Conservation (phyloP, 441 rosid genomes). For the Mallotus japonicus region DNA sequence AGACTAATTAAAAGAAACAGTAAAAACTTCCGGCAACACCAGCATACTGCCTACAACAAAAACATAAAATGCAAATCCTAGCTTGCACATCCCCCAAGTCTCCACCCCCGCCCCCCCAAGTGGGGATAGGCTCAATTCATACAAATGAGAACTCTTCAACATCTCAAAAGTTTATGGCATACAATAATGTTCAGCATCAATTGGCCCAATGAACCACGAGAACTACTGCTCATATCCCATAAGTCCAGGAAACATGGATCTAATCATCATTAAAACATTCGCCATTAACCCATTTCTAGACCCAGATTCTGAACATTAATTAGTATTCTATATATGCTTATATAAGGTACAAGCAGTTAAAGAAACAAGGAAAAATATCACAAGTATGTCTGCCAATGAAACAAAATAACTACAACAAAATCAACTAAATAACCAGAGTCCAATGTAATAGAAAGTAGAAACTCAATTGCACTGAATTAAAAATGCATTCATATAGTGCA, state of each 20-base stretch:
- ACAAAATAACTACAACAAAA: constrained; percentile 5
- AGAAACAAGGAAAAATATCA: not conserved
- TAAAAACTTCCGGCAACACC: not conserved
- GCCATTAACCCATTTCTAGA: not conserved
- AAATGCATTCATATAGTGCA: constrained; percentile 34
- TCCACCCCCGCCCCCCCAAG: too few relatives aligned
- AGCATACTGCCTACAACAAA: not conserved
- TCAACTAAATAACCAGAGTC: constrained; percentile 9
- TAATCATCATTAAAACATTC: not conserved
- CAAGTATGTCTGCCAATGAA: not conserved
- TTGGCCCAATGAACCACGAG: not conserved
- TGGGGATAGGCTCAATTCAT: not conserved
- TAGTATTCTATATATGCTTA: not conserved
- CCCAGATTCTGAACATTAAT: not conserved
- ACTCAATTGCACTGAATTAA: constrained; percentile 31
- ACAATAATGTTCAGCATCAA: not conserved
- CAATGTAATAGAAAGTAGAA: constrained; percentile 26
- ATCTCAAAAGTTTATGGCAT: not conserved
- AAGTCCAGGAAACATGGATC: not conserved
- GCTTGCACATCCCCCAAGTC: too few relatives aligned
- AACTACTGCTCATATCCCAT: not conserved
- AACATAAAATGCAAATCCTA: not conserved
- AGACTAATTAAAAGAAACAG: too few relatives aligned
- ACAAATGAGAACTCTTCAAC: not conserved
- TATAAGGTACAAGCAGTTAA: not conserved